Evolutionary conservation across 768 basidiomycete species (phyloP).

Genomic region (Scleroderma bovista): DNA sequence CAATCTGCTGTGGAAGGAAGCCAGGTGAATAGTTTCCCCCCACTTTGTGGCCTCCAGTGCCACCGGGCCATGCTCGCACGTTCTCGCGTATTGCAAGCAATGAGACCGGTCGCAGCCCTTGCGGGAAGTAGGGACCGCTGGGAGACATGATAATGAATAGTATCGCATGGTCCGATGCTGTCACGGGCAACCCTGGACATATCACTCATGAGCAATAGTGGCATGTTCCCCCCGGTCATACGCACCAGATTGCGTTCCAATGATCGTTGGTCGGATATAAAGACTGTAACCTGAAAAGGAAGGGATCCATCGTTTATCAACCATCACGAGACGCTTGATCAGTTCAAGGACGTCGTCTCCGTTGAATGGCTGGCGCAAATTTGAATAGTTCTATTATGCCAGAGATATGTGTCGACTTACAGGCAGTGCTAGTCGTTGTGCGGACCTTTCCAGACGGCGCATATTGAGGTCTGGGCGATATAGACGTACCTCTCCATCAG

Average conservation of each 20-base stretch:
- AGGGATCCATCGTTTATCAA: conserved; percentile 88
- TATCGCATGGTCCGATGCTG: conserved; percentile 71
- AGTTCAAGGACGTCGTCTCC: conserved; percentile 42
- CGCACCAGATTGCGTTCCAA: conserved; percentile 37
- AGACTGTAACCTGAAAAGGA: conserved; percentile 65
- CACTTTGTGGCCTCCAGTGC: conserved; percentile 58
- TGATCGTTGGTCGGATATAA: conserved; percentile 82
- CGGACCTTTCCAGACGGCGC: conserved; percentile 68
- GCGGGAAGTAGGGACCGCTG: conserved; percentile 43
- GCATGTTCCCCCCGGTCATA: too few species aligned
- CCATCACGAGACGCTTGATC: conserved; percentile 58
- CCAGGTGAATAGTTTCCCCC: conserved; percentile 61
- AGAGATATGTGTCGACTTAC: conserved; percentile 31
- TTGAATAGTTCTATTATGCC: conserved; percentile 18
- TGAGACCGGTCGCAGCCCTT: conserved; percentile 47
- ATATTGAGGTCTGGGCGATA: conserved; percentile 87
- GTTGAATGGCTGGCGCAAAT: conserved; percentile 34
- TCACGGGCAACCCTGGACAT: conserved; percentile 51
- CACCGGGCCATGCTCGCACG: conserved; percentile 81
- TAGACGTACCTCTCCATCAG: conserved; percentile 66
- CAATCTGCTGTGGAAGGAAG: conserved; percentile 60
- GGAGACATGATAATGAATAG: conserved; percentile 83
- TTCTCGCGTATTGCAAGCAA: conserved; percentile 63
- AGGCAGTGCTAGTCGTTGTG: conserved; percentile 67
- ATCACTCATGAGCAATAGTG: neutral